Conservation (phyloP, 176 grass and related monocot genomes). For the Carex pumila region DNA sequence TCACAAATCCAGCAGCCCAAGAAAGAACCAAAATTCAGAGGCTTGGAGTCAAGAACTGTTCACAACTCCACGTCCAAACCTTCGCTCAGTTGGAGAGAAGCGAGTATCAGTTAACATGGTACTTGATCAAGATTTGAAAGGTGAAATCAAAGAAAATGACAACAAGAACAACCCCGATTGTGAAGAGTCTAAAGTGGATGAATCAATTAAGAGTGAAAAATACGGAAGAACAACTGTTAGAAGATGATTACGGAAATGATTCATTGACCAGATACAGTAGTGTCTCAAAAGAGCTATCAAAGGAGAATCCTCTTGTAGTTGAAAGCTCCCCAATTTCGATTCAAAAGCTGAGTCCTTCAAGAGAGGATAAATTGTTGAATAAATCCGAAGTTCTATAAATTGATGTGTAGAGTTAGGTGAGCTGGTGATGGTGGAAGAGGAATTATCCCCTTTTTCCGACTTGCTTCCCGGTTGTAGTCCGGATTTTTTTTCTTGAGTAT, state of each 20-base stretch:
- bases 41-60: slow-evolving; percentile 16
- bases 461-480: neutral
- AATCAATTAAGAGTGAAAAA: slow-evolving; percentile 25
- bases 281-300: neutral
- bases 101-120: slow-evolving; percentile 42
- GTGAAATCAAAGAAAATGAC: neutral
- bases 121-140: slow-evolving; percentile 30
- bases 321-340: neutral
- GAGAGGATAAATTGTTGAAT: slow-evolving; percentile 5
- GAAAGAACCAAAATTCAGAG: slow-evolving; percentile 24
- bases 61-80: slow-evolving; percentile 29
- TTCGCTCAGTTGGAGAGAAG: slow-evolving; percentile 46
- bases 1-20: slow-evolving; percentile 26
- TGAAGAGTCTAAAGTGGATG: slow-evolving; percentile 6
- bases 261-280: neutral
- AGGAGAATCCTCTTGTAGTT: slow-evolving; percentile 18
- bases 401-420: neutral
- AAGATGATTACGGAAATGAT: slow-evolving; percentile 22
- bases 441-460: neutral
- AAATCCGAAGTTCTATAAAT: neutral
- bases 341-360: neutral
- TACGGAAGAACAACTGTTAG: slow-evolving; percentile 19
- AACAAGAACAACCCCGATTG: neutral
- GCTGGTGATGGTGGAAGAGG: neutral
- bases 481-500: neutral